A percentile compares a stretch with the other conserved stretches of the same genome.
Evolutionary conservation across 2,329 filamentous ascomycete genomes (phyloP).

Genomic region (Aspergillus uvarum): DNA sequence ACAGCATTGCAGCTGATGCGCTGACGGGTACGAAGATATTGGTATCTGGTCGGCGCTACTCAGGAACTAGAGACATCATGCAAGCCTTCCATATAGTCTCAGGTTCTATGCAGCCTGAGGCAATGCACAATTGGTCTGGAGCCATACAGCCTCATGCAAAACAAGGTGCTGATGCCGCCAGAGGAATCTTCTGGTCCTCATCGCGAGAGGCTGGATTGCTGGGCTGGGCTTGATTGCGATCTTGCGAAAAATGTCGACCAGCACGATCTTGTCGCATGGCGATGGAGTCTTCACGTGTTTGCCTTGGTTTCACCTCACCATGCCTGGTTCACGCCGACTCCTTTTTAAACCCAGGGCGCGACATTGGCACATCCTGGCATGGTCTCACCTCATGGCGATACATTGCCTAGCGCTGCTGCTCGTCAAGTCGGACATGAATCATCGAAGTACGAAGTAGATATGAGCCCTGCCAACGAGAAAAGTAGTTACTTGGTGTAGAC

Average conservation of each 20-base stretch:
- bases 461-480: background rate
- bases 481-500: background rate
- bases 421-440: background rate
- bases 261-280: background rate
- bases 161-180: background rate
- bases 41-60: background rate
- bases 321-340: background rate
- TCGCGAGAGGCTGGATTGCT: background rate
- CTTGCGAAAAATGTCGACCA: background rate
- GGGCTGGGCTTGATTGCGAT: background rate
- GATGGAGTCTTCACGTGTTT: background rate
- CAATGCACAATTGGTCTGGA: background rate
- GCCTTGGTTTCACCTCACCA: background rate
- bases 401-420: background rate
- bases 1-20: background rate
- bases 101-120: background rate
- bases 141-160: background rate
- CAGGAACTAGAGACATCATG: background rate
- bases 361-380: no score
- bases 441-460: background rate
- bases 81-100: background rate
- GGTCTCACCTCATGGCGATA: no score
- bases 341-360: background rate
- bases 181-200: background rate
- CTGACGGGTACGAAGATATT: slow-evolving; percentile 3